Percentiles rank a stretch among this genome's conserved stretches.
phyloP scores from a whole-genome alignment of 2,329 filamentous ascomycete genomes.

The Diplodia intermedia region DNA sequence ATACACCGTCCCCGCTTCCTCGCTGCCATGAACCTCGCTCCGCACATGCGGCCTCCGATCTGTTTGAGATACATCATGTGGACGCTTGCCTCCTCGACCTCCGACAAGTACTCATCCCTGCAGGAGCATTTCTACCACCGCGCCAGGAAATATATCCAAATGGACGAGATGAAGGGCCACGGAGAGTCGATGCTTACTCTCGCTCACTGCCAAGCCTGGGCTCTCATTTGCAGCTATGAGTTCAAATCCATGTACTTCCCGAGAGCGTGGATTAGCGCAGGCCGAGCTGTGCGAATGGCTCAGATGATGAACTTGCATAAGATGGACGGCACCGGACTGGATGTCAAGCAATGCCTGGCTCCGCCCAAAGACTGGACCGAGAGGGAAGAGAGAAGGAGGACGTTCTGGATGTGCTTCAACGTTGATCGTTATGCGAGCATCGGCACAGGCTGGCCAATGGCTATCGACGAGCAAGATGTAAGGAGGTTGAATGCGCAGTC shows the following conservation, averaged over 20 bases:
- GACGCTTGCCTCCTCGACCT: slow-evolving; percentile 86
- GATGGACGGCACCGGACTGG: slow-evolving; percentile 79
- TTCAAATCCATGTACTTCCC: slow-evolving; percentile 99
- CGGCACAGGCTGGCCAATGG: slow-evolving; percentile 97
- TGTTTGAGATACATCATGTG: slow-evolving; percentile 94
- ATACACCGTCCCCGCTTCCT: slow-evolving; percentile 88
- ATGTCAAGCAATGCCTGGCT: slow-evolving; percentile 90
- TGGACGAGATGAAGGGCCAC: slow-evolving; percentile 89
- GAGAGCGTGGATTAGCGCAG: slow-evolving; percentile 91
- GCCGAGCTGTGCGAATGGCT: slow-evolving; percentile 77
- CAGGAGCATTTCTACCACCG: slow-evolving; percentile 90
- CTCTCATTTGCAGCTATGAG: slow-evolving; percentile 81
- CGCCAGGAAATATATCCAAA: slow-evolving; percentile 86
- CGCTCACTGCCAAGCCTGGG: slow-evolving; percentile 84
- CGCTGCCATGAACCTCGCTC: slow-evolving; percentile 87
- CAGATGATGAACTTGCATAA: slow-evolving; percentile 95
- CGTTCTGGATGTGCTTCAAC: slow-evolving; percentile 94
- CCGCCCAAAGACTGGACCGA: slow-evolving; percentile 93
- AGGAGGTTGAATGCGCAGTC: slow-evolving; percentile 39
- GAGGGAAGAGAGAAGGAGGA: slow-evolving; percentile 85
- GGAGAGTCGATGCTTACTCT: slow-evolving; percentile 88
- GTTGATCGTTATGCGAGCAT: slow-evolving; percentile 93
- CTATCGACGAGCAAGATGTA: slow-evolving; percentile 85
- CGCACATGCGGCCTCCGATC: slow-evolving; percentile 82
- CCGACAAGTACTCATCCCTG: slow-evolving; percentile 78